Percentiles rank a stretch among this genome's conserved stretches.
phyloP scores from a whole-genome alignment of 345 rosid species.

The Theobroma cacao region DNA sequence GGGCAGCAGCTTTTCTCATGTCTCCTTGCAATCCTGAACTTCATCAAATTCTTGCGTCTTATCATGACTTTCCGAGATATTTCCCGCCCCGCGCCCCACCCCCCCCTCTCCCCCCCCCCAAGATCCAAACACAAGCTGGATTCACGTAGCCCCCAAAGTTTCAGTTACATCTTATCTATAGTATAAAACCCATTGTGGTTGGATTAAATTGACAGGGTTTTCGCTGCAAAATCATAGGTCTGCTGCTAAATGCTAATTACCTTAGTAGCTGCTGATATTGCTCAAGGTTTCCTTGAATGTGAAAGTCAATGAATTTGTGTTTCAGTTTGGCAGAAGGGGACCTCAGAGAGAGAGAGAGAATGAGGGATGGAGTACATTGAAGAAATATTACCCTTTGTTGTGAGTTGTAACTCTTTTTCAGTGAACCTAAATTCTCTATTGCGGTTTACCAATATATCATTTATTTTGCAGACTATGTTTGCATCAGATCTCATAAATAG shows the following conservation, averaged over 20 bases:
- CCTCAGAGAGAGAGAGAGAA: background rate
- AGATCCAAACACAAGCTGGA: background rate
- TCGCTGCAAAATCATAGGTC: background rate
- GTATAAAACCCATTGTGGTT: no score
- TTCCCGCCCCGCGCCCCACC: no score
- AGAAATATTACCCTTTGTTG: background rate
- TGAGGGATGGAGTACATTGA: background rate
- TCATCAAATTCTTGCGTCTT: slow-evolving; percentile 1
- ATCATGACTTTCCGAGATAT: background rate
- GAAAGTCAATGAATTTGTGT: background rate
- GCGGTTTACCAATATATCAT: background rate
- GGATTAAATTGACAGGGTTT: no score
- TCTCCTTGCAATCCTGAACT: slow-evolving; percentile 18
- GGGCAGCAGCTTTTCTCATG: slow-evolving; percentile 20
- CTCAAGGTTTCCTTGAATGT: background rate
- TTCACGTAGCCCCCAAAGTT: background rate
- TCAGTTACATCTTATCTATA: background rate
- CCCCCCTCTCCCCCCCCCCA: background rate
- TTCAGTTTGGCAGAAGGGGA: background rate
- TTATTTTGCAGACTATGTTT: background rate
- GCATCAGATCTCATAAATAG: background rate
- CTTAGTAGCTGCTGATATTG: background rate
- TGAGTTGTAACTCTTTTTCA: background rate
- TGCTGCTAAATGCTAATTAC: background rate
- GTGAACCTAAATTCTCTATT: background rate